Conservation (phyloP, 2,329 filamentous ascomycete genomes). For the Corinectria fuckeliana region DNA sequence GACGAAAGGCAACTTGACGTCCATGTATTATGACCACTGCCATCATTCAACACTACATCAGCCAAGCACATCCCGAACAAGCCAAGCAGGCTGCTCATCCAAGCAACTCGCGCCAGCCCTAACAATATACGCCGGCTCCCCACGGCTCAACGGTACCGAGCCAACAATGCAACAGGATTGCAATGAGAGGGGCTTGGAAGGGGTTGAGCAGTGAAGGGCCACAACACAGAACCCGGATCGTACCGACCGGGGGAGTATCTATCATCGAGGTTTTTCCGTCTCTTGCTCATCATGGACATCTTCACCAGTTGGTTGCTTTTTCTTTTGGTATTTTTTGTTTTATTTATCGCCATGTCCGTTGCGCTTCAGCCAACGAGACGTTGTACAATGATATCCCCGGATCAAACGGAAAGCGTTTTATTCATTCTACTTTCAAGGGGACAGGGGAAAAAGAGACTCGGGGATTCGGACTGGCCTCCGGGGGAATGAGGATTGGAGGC, state of each 20-base stretch:
- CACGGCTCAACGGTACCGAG: neutral
- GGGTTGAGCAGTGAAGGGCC: neutral
- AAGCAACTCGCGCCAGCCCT: neutral
- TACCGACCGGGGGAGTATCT: conserved; percentile 3
- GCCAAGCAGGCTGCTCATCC: neutral
- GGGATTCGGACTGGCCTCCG: neutral
- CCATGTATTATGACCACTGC: conserved; percentile 16
- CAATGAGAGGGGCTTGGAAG: neutral
- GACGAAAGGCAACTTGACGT: conserved; percentile 3
- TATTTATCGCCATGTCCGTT: neutral
- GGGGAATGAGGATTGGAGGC: neutral
- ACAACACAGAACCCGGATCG: conserved; percentile 9
- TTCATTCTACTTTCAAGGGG: conserved; percentile 19
- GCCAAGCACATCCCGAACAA: neutral
- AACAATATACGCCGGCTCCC: neutral
- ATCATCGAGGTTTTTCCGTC: neutral
- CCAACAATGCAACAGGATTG: neutral
- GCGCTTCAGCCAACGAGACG: conserved; percentile 14
- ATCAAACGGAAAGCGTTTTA: conserved; percentile 22
- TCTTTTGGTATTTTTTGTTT: conserved; percentile 5
- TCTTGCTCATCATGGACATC: neutral
- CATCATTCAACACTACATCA: neutral
- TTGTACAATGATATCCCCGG: conserved; percentile 28
- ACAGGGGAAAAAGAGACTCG: conserved; percentile 1
- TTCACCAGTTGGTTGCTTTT: neutral